Base-by-base conservation (phyloP, 2,329 filamentous ascomycete species). In the Neopestalotiopsis sp. region DNA sequence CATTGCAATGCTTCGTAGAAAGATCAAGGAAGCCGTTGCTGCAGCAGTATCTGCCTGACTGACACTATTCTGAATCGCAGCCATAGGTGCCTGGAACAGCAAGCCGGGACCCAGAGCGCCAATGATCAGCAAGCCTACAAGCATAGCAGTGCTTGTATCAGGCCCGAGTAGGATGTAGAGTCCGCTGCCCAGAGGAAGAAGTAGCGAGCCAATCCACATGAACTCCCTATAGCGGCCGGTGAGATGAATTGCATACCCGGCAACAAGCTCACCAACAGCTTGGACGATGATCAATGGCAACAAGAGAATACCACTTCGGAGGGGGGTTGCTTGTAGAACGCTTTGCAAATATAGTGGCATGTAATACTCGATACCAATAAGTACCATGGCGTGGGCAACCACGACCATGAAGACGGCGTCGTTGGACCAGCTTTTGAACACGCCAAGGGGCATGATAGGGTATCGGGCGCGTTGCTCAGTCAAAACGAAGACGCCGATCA, bases 1-100 rank as follows among this genome's bases (percentile, higher is more conserved):
- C 1, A 83, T 82, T 1, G 84, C 82, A 30, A 87, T 71, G 69
- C 85, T 84, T 61, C 86, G 81, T 45, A 86, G 74, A 74, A 88
- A 88, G 12, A 80, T 78, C 70, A 87, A 85, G 6, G 86, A 84
- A 0, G 85, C 80, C 1, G 85, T 88, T 20, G 84, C 86, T 6
- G 83, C 81, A 14, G 84, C 85, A 69, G 86, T 85, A 68, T 88
- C 86, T 6, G 80, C 75, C 3, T 84, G 83, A 20, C 81, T 81
- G 68, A 89, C 84, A 30, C 82, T 84, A 32, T 84, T 82, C 58
- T 83, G 81, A 5, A 81, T 76, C 13, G 80, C 80, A 14, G 82
- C 78, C 71, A 83, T 80, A 1, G 82, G 81, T 1, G 82, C 75
- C 68, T 85, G 80, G n/a, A 79, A 74, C 10, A 73, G 76, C 10